These are phyloP conservation scores for Suhomyces pyralidae DNA, from an alignment of 805 yeast genomes.

Conservation along the genomic window DNA sequence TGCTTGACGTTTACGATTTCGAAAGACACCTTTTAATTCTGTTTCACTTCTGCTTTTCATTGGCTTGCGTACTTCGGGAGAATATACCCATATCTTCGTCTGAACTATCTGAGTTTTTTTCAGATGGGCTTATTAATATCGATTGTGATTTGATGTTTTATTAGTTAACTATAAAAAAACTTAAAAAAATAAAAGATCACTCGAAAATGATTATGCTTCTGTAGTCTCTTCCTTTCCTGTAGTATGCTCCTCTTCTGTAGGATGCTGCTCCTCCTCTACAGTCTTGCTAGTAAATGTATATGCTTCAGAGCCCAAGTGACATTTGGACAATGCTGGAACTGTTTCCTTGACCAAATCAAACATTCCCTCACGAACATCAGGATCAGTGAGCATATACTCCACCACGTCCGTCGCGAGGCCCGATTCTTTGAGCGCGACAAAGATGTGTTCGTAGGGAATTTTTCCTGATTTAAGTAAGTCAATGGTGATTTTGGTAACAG, in stretches of 20 bases:
- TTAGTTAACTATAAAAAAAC: background rate
- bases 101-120: background rate
- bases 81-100: background rate
- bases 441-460: slow-evolving; percentile 31
- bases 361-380: slow-evolving; percentile 26
- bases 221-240: background rate
- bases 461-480: slow-evolving; percentile 19
- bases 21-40: background rate
- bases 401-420: slow-evolving; percentile 30
- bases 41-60: slow-evolving; percentile 3
- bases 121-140: background rate
- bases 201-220: background rate
- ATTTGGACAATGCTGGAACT: background rate
- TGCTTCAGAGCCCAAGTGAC: background rate
- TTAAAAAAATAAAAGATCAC: background rate
- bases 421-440: slow-evolving; percentile 26
- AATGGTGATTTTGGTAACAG: slow-evolving; percentile 21
- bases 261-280: background rate
- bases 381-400: slow-evolving; percentile 24
- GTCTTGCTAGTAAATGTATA: background rate
- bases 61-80: background rate
- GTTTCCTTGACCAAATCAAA: slow-evolving; percentile 21
- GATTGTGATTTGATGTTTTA: background rate
- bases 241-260: background rate
- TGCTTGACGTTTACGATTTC: background rate